These are phyloP conservation scores for Aschersonia sp. DNA, from an alignment of 2,329 filamentous ascomycete species.

Conservation along the genomic window DNA sequence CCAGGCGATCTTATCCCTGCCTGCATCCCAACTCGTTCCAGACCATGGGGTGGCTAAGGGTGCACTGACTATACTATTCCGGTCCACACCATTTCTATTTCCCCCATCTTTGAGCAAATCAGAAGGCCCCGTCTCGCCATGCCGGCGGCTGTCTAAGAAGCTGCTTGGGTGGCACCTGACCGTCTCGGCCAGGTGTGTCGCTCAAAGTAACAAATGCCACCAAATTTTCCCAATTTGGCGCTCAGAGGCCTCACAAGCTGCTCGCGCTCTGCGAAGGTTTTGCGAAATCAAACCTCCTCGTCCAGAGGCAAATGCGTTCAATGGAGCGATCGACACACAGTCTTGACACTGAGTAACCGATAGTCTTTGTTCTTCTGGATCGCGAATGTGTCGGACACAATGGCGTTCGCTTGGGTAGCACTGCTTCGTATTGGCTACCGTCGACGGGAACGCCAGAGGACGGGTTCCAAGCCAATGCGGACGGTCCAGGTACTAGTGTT, in stretches of 20 bases:
- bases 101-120: not conserved
- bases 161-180: not conserved
- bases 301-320: not conserved
- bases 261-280: not conserved
- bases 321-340: too few species aligned
- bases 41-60: not conserved
- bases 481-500: not conserved
- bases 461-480: not conserved
- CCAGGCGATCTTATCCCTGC: not conserved
- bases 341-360: not conserved
- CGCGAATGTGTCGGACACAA: not conserved
- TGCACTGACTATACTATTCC: not conserved
- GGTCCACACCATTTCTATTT: not conserved
- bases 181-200: not conserved
- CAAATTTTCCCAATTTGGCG: too few species aligned
- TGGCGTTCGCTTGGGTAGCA: too few species aligned
- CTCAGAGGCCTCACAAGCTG: too few species aligned
- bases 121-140: not conserved
- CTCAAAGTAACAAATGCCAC: not conserved
- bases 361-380: not conserved
- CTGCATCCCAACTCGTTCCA: not conserved
- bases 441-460: not conserved
- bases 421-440: not conserved
- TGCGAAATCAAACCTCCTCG: not conserved
- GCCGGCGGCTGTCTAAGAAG: not conserved